Evolutionary conservation across 352 stramenopile genomes (phyloP), one percentile per base, ranked within the genome.

Genomic region (Pythium aristosporum): DNA sequence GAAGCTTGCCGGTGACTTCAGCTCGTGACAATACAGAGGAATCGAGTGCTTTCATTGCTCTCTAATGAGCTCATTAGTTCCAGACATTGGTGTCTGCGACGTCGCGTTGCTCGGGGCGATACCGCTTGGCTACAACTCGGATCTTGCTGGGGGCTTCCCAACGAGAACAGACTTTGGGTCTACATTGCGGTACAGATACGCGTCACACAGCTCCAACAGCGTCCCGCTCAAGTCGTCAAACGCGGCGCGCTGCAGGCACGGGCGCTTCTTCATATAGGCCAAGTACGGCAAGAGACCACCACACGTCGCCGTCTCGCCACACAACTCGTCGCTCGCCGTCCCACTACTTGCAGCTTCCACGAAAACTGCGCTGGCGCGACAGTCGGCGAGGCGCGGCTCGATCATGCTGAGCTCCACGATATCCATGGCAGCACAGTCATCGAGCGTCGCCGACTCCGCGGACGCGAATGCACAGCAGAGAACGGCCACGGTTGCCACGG

Each of bases 81-180:
- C n/a, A n/a, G n/a, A 5, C 25, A 30, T 30, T 30, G 25, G 25
- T 30, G 25, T 30, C 25, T 30, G 5, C 5, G 25, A 5, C 25
- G 25, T 30, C 25, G 5, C 25, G 5, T 30, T 30, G 25, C 25
- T 30, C 25, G 25, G 25, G 25, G 25, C 25, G 25, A 30, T 30
- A 30, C 25, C 5, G 25, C 50, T 57, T 28, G 3, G 5, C 30
- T 55, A 63, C 16, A 63, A 30, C 9, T 63, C 56, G 5, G 11
- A 39, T 8, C 28, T 13, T 3, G 28, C 42, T 13, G 36, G 32
- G 0, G 61, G 52, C 43, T 67, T 67, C 10, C 61, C 61, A 7
- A 67, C 52, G 4, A 67, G 61, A 21, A 67, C 58, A 43, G 43
- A 67, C 52, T 67, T 67, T 16, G 61, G 61, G 53, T 67, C 44